phyloP scores from a whole-genome alignment of 2,329 filamentous ascomycete species.

The Penicillium sp. region DNA sequence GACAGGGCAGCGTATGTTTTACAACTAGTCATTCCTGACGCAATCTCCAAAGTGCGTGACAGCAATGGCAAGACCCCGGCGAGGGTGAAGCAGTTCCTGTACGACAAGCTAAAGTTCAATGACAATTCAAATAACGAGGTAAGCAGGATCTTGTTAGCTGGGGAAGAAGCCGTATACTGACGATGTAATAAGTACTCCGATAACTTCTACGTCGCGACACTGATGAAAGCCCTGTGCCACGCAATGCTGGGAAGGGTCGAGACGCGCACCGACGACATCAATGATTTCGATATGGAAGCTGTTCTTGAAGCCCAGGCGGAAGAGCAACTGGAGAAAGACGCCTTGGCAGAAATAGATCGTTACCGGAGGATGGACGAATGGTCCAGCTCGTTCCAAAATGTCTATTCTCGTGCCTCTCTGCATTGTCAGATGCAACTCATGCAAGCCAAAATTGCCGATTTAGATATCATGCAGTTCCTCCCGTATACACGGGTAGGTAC shows the following conservation, averaged over 20 bases:
- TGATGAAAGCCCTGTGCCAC: slow-evolving; percentile 70
- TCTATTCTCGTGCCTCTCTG: slow-evolving; percentile 65
- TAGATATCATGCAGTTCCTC: slow-evolving; percentile 62
- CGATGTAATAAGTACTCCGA: slow-evolving; percentile 70
- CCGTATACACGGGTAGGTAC: slow-evolving; percentile 66
- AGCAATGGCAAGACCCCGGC: slow-evolving; percentile 76
- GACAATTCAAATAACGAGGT: slow-evolving; percentile 85
- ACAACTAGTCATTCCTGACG: slow-evolving; percentile 79
- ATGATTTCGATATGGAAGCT: slow-evolving; percentile 52
- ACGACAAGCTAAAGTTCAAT: slow-evolving; percentile 90
- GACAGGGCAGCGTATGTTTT: slow-evolving; percentile 85
- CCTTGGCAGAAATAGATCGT: slow-evolving; percentile 65
- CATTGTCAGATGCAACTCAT: slow-evolving; percentile 63
- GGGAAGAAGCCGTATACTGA: slow-evolving; percentile 15
- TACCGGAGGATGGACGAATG: slow-evolving; percentile 70
- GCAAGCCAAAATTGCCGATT: slow-evolving; percentile 57
- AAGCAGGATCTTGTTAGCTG: slow-evolving; percentile 22
- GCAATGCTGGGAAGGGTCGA: slow-evolving; percentile 55
- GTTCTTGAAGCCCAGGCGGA: slow-evolving; percentile 56
- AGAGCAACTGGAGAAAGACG: slow-evolving; percentile 61
- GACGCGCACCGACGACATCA: slow-evolving; percentile 46
- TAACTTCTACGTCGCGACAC: slow-evolving; percentile 80
- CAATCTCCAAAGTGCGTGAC: slow-evolving; percentile 79
- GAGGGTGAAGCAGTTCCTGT: slow-evolving; percentile 79
- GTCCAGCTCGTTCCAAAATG: slow-evolving; percentile 68